A percentile compares a stretch with the other conserved stretches of the same genome.
phyloP scores from a whole-genome alignment of 805 yeast genomes.

The Middelhovenomyces tepae region DNA sequence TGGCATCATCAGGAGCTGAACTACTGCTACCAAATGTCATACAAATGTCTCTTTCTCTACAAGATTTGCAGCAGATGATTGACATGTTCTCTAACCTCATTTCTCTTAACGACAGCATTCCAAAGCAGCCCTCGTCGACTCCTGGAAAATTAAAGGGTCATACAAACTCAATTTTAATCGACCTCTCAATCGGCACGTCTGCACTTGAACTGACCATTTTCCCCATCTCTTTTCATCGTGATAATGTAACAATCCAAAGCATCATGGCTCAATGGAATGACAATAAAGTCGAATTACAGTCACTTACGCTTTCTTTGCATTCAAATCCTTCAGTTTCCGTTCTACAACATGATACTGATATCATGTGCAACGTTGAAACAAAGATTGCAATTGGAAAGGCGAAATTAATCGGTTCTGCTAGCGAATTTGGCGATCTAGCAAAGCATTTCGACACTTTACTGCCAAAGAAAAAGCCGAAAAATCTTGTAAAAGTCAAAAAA shows the following conservation, averaged over 20 bases:
- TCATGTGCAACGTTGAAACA: not conserved
- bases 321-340: not conserved
- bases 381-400: not conserved
- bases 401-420: slow-evolving; percentile 1
- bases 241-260: slow-evolving; percentile 1
- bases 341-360: not conserved
- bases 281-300: not conserved
- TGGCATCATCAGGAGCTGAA: not conserved
- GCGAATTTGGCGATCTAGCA: not conserved
- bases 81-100: too few species aligned
- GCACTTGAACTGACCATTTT: slow-evolving; percentile 3
- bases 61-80: not conserved
- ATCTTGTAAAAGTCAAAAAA: too few species aligned
- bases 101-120: too few species aligned
- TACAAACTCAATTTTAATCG: slow-evolving; percentile 1
- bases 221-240: slow-evolving; percentile 3
- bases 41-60: not conserved
- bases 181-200: not conserved
- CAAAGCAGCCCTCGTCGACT: too few species aligned
- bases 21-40: slow-evolving; percentile 1
- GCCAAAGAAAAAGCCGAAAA: not conserved
- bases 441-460: not conserved
- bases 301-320: slow-evolving; percentile 1
- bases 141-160: not conserved
- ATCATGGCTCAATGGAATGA: not conserved